Base-by-base conservation (phyloP, 2,329 filamentous ascomycete genomes). In the Claviceps humidiphila region DNA sequence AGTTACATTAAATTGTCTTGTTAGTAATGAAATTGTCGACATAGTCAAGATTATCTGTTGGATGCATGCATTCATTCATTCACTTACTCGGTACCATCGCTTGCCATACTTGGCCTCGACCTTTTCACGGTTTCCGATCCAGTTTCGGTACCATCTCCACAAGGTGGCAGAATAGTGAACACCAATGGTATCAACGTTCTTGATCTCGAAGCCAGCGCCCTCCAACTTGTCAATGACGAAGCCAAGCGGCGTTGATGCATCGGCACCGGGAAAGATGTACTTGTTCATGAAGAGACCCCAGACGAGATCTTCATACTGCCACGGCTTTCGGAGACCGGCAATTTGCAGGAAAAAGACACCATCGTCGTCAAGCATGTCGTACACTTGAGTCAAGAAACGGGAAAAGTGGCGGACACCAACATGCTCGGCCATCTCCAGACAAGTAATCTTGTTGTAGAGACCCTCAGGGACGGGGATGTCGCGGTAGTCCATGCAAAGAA, bases 251-350 rank as follows among this genome's bases (percentile, higher is more conserved):
- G 89, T 95, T 44, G 88, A 95, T 50, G 93, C 93, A 66, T 97
- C 93, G 50, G 93, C 93, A 66, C 93, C 93, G 38, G 90, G 93
- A 80, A 97, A 97, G 68, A 97, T 78, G 71, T 97, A 95, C 76
- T 95, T 96, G 84, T 97, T 97, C 89, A 97, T 95, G 80, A 96
- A 97, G 47, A 97, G 79, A 67, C 93, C 93, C 93, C 93, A 97
- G 69, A 91, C 87, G 50, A 96, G 80, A 72, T 97, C 91, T 76
- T 97, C 90, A 66, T 95, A 97, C 71, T 97, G 93, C 93, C 93
- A 97, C 58, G 79, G 76, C 75, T 94, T 94, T 61, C 93, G 85
- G 56, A 98, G 80, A 72, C 93, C 93, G 61, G 91, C 89, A 62
- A 94, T 89, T 71, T 97, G 93, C 55, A 97, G 78, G 80, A 93